phyloP scores from a whole-genome alignment of 441 rosid species.

The Jatropha podagrica region DNA sequence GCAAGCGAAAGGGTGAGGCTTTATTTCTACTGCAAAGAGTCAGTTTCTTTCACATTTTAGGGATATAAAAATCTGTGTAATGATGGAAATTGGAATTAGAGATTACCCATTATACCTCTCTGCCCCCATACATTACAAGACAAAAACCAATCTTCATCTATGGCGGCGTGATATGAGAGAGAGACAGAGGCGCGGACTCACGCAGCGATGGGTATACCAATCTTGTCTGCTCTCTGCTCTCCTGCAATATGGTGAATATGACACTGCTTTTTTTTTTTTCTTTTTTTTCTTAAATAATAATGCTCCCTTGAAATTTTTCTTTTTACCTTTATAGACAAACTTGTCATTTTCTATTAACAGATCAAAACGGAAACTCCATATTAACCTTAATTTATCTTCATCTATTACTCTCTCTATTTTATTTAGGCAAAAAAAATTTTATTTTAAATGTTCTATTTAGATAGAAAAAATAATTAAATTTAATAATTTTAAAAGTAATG shows the following conservation, averaged over 20 bases:
- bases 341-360: too few relatives aligned
- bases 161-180: constrained; percentile 30
- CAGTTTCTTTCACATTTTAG: neutral
- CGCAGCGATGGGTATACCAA: neutral
- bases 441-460: too few relatives aligned
- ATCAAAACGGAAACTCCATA: too few relatives aligned
- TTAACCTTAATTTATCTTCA: too few relatives aligned
- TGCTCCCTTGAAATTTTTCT: too few relatives aligned
- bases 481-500: too few relatives aligned
- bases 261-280: neutral
- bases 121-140: neutral
- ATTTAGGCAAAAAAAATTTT: too few relatives aligned
- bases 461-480: too few relatives aligned
- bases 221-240: neutral
- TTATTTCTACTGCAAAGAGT: neutral
- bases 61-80: constrained; percentile 15
- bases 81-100: constrained; percentile 23
- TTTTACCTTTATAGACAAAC: too few relatives aligned
- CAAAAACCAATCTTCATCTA: constrained; percentile 4
- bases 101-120: neutral
- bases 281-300: neutral
- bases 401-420: too few relatives aligned
- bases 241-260: neutral
- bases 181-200: neutral
- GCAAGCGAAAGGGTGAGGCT: neutral